Percentiles rank a stretch among this genome's conserved stretches.
Evolutionary conservation across 495 filamentous ascomycete species (phyloP).

Genomic region (Hypoxylon perforatum): DNA sequence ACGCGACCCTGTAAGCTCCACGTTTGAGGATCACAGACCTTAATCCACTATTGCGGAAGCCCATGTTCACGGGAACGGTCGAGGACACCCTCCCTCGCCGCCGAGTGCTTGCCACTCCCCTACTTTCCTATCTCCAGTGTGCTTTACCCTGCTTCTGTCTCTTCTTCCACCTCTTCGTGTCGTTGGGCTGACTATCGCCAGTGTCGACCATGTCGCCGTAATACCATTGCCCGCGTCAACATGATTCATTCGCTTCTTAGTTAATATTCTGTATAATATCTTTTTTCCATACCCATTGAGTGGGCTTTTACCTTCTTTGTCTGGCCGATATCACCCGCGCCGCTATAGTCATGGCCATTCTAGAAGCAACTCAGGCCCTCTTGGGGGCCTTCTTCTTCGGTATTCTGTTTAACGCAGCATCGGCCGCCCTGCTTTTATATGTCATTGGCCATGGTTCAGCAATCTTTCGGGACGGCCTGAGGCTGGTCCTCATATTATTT

Average conservation of each 20-base stretch:
- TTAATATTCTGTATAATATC: conserved; percentile 42
- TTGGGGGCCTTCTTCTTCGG: conserved; percentile 67
- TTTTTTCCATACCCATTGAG: conserved; percentile 57
- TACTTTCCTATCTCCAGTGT: conserved; percentile 18
- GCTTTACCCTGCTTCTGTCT: conserved; percentile 14
- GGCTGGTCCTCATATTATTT: conserved; percentile 70
- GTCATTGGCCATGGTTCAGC: conserved; percentile 60
- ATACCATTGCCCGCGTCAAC: conserved; percentile 28
- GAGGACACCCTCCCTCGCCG: conserved; percentile 25
- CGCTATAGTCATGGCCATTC: conserved; percentile 56
- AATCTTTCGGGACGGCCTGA: conserved; percentile 67
- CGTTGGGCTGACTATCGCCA: conserved; percentile 28
- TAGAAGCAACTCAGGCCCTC: conserved; percentile 61
- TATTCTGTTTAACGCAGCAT: conserved; percentile 63
- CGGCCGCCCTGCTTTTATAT: conserved; percentile 62
- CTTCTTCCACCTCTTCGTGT: conserved; percentile 21
- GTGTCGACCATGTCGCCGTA: conserved; percentile 37
- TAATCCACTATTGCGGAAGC: conserved; percentile 34
- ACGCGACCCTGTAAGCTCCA: conserved; percentile 42
- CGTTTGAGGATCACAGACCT: conserved; percentile 45
- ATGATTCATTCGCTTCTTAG: conserved; percentile 49
- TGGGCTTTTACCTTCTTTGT: conserved; percentile 59
- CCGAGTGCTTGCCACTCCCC: conserved; percentile 21
- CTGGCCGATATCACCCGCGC: conserved; percentile 37
- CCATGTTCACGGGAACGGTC: conserved; percentile 27